Evolutionary conservation across 2,329 filamentous ascomycete genomes (phyloP).

Genomic region (Aureobasidium melanogenum): DNA sequence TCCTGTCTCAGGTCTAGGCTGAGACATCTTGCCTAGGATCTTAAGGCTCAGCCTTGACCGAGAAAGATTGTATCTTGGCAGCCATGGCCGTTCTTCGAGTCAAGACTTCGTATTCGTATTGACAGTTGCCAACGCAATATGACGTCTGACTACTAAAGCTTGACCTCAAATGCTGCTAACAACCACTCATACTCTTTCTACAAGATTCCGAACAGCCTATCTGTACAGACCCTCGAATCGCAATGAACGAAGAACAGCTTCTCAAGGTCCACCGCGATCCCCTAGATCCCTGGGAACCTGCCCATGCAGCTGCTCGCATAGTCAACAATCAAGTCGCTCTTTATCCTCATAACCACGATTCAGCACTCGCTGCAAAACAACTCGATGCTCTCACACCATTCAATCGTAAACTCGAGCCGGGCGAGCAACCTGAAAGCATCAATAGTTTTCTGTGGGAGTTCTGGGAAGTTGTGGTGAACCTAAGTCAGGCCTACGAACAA

Average conservation of each 20-base stretch:
- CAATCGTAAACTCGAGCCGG: not conserved
- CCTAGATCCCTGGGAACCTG: not conserved
- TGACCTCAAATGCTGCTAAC: too few relatives aligned
- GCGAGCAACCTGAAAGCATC: not conserved
- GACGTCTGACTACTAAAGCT: too few relatives aligned
- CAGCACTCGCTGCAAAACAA: not conserved
- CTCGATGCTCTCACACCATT: not conserved
- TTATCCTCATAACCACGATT: not conserved
- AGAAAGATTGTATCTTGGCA: too few relatives aligned
- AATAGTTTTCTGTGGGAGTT: not conserved
- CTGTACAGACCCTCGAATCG: not conserved
- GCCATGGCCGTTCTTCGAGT: too few relatives aligned
- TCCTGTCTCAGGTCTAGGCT: too few relatives aligned
- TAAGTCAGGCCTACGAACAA: not conserved
- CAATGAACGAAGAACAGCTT: not conserved
- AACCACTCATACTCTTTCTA: too few relatives aligned
- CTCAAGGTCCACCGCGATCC: not conserved
- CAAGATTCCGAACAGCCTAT: too few relatives aligned
- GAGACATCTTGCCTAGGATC: too few relatives aligned
- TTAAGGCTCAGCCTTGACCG: too few relatives aligned
- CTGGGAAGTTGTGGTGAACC: not conserved
- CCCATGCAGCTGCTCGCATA: not conserved
- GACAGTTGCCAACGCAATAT: too few relatives aligned
- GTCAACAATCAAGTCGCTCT: not conserved
- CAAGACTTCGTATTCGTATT: too few relatives aligned